These are phyloP conservation scores for Pythium phragmiticola DNA, from an alignment of 352 stramenopile genomes.

Conservation along the genomic window DNA sequence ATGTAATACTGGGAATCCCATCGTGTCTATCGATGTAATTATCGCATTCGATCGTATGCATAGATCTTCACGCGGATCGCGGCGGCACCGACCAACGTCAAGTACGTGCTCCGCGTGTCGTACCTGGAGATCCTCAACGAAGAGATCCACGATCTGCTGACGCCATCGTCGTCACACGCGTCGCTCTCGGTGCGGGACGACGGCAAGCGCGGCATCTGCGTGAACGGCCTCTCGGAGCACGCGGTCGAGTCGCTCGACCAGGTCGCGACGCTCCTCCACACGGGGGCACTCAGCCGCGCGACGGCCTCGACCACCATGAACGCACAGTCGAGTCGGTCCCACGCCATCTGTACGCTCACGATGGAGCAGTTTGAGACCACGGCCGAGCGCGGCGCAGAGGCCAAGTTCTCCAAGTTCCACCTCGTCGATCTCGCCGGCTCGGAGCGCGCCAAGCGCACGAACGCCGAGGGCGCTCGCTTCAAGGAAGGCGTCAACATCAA, in stretches of 20 bases:
- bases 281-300: slow-evolving; percentile 45
- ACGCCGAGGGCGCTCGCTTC: slow-evolving; percentile 80
- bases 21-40: neutral
- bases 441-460: slow-evolving; percentile 90
- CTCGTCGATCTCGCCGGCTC: slow-evolving; percentile 95
- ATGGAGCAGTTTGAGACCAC: slow-evolving; percentile 67
- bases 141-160: slow-evolving; percentile 94
- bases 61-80: slow-evolving; percentile 57
- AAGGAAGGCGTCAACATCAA: slow-evolving; percentile 96
- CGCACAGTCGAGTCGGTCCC: slow-evolving; percentile 74
- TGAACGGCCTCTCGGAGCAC: slow-evolving; percentile 81
- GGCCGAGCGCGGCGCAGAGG: slow-evolving; percentile 31
- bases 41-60: neutral
- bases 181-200: slow-evolving; percentile 82
- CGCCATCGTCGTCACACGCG: slow-evolving; percentile 18
- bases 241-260: slow-evolving; percentile 52
- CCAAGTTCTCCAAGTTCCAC: slow-evolving; percentile 87
- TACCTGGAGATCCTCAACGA: slow-evolving; percentile 97
- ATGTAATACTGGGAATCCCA: too few relatives aligned
- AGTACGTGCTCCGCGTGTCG: slow-evolving; percentile 59
- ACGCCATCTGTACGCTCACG: slow-evolving; percentile 87
- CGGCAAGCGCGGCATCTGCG: slow-evolving; percentile 87
- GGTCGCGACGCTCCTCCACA: slow-evolving; percentile 44
- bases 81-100: slow-evolving; percentile 19
- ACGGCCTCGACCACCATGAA: slow-evolving; percentile 81